A percentile compares a stretch with the other conserved stretches of the same genome.
Conservation (phyloP, 1,284 basidiomycete genomes). For the Leccinum ponderosum region DNA sequence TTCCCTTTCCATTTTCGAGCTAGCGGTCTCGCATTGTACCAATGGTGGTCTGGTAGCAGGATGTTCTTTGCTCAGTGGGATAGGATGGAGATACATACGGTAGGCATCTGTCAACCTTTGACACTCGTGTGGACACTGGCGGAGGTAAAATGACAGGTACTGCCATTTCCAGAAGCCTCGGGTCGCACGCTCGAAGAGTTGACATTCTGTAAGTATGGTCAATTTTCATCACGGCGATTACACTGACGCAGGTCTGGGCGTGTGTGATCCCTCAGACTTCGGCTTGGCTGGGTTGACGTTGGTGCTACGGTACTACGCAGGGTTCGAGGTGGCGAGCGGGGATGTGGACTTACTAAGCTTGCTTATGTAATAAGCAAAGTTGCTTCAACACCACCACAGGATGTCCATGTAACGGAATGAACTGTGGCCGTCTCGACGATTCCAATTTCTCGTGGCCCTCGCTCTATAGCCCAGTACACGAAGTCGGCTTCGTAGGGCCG, state of each 20-base stretch:
- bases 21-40: background rate
- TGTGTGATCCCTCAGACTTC: background rate
- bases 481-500: slow-evolving; percentile 41
- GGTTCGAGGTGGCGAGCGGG: background rate
- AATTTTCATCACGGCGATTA: no score
- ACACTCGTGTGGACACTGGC: background rate
- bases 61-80: background rate
- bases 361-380: background rate
- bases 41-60: background rate
- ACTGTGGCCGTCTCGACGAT: slow-evolving; percentile 7
- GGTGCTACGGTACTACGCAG: background rate
- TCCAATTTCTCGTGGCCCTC: slow-evolving; percentile 50
- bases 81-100: background rate
- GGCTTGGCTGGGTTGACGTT: background rate
- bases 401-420: background rate
- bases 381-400: background rate
- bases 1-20: background rate
- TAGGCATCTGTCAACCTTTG: background rate
- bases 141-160: no score
- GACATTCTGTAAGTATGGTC: no score
- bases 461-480: slow-evolving; percentile 52
- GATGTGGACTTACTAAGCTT: background rate
- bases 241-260: no score
- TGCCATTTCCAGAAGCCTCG: no score
- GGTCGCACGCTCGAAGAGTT: no score